Evolutionary conservation across 345 rosid genomes (phyloP).

Genomic region (Lepidium didymum): DNA sequence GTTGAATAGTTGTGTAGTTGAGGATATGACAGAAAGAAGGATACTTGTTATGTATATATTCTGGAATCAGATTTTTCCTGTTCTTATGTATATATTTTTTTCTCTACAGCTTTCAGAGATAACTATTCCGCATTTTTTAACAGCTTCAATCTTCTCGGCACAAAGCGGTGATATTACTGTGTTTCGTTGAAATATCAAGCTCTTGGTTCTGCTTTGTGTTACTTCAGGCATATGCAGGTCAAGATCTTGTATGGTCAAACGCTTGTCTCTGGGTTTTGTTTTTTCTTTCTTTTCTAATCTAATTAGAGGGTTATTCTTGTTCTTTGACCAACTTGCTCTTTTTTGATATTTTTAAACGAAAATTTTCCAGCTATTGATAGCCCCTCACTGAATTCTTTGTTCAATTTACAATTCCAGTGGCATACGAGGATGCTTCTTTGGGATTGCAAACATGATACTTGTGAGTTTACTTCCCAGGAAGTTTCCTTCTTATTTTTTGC

Average conservation of each 20-base stretch:
- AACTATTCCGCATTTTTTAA: conserved; percentile 80
- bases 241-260: conserved; percentile 69
- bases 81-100: conserved; percentile 2
- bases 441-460: conserved; percentile 96
- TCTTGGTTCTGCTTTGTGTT: conserved; percentile 62
- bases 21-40: neutral
- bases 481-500: neutral
- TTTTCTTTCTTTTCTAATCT: neutral
- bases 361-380: neutral
- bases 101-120: conserved; percentile 75
- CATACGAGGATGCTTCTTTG: conserved; percentile 85
- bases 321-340: neutral
- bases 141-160: conserved; percentile 90
- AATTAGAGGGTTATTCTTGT: conserved; percentile 3
- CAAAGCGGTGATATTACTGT: conserved; percentile 63
- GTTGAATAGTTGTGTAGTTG: neutral
- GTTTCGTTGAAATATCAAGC: conserved; percentile 65
- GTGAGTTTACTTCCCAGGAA: conserved; percentile 45
- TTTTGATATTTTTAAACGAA: neutral
- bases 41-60: neutral
- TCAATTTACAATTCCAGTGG: conserved; percentile 55
- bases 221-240: conserved; percentile 94
- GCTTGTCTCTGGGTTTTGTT: conserved; percentile 33
- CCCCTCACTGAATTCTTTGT: conserved; percentile 31
- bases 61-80: neutral